Evolutionary conservation across 2,329 filamentous ascomycete genomes (phyloP).

Genomic region (Fusarium agapanthi): DNA sequence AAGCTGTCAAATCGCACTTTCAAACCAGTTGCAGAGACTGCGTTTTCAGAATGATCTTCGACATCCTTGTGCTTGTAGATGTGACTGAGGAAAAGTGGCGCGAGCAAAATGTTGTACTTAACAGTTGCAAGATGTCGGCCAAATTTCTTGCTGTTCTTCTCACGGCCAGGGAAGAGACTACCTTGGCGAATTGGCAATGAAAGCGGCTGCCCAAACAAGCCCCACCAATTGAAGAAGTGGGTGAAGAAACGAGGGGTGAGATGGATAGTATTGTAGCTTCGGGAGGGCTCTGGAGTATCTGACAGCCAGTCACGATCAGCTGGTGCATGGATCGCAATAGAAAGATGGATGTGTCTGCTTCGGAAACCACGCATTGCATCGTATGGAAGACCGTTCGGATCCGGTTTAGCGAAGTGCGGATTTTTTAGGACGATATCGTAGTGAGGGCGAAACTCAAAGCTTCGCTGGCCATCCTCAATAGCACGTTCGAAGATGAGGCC

Average conservation of each 20-base stretch:
- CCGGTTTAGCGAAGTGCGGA: constrained; percentile 74
- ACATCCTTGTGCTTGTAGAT: constrained; percentile 98
- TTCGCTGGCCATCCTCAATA: constrained; percentile 74
- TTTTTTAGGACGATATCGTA: constrained; percentile 90
- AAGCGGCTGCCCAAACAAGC: constrained; percentile 93
- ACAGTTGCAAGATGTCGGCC: constrained; percentile 96
- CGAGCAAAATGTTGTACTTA: constrained; percentile 94
- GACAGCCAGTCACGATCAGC: constrained; percentile 87
- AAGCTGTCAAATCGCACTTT: constrained; percentile 97
- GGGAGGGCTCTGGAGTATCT: constrained; percentile 76
- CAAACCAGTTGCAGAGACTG: constrained; percentile 91
- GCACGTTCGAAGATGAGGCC: constrained; percentile 93
- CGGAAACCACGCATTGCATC: constrained; percentile 98
- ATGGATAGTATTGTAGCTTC: constrained; percentile 96
- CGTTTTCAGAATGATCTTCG: constrained; percentile 79
- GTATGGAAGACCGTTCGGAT: constrained; percentile 67
- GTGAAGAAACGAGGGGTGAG: constrained; percentile 96
- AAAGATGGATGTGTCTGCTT: constrained; percentile 96
- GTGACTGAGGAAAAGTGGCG: constrained; percentile 92
- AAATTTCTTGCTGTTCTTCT: constrained; percentile 99
- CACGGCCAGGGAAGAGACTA: constrained; percentile 86
- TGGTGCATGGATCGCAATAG: constrained; percentile 88
- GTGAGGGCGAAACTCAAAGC: constrained; percentile 90
- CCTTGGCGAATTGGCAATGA: constrained; percentile 95
- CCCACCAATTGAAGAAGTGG: constrained; percentile 98